A percentile compares a stretch with the other conserved stretches of the same genome.
phyloP scores from a whole-genome alignment of 1,284 basidiomycete genomes.

The Rhodotorula sp. region DNA sequence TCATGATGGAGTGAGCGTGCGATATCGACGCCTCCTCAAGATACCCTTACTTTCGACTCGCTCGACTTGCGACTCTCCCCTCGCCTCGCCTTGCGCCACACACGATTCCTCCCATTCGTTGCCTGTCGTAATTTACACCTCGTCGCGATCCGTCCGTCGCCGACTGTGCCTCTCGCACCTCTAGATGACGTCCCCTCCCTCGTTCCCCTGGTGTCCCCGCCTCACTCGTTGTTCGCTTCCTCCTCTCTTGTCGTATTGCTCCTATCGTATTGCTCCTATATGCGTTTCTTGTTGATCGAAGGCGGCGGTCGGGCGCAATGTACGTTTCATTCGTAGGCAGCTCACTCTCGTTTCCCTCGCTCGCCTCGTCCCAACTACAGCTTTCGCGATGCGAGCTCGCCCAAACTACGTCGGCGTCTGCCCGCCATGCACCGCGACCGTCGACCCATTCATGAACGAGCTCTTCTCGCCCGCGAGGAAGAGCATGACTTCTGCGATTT shows the following conservation, averaged over 20 bases:
- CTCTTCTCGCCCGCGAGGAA: slow-evolving; percentile 22
- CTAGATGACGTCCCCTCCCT: neutral
- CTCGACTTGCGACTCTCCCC: neutral
- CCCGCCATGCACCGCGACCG: slow-evolving; percentile 16
- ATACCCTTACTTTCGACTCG: neutral
- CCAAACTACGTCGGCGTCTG: slow-evolving; percentile 14
- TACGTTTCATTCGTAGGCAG: no score
- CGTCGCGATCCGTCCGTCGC: no score
- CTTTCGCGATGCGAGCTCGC: no score
- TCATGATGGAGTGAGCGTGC: slow-evolving; percentile 5
- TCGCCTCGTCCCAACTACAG: no score
- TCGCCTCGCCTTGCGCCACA: no score
- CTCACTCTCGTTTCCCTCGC: no score
- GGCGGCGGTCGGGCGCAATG: no score
- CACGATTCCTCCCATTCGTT: neutral
- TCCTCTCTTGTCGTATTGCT: no score
- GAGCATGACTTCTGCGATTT: slow-evolving; percentile 23
- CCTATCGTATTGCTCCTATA: no score
- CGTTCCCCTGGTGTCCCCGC: neutral
- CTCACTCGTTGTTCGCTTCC: no score
- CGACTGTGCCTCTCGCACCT: neutral
- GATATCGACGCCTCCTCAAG: neutral
- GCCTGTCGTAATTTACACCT: neutral
- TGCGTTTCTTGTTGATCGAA: no score
- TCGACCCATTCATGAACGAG: slow-evolving; percentile 15